Evolutionary conservation across 2,329 filamentous ascomycete species (phyloP).

Genomic region (Ceratocystis variospora): DNA sequence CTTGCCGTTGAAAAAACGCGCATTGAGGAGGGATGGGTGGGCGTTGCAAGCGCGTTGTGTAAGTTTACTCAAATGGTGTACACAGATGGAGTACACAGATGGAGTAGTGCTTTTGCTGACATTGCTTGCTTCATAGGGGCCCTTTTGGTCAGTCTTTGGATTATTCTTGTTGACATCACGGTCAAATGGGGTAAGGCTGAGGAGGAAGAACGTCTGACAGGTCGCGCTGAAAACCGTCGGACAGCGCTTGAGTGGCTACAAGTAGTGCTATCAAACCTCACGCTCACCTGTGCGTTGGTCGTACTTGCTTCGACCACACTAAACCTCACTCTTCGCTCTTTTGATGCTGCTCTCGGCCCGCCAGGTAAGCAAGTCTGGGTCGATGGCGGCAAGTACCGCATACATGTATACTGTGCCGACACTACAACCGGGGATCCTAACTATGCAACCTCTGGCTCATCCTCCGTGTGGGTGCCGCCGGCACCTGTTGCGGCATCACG

Average conservation of each 20-base stretch:
- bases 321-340: conserved; percentile 63
- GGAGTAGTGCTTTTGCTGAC: not conserved
- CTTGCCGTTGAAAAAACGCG: conserved; percentile 60
- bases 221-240: conserved; percentile 70
- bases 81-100: not conserved
- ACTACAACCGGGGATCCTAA: not conserved
- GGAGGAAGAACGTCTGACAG: conserved; percentile 84
- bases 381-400: conserved; percentile 68
- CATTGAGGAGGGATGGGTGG: conserved; percentile 79
- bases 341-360: conserved; percentile 60
- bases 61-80: conserved; percentile 21
- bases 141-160: conserved; percentile 64
- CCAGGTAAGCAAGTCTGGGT: conserved; percentile 69
- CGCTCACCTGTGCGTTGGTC: conserved; percentile 55
- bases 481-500: not conserved
- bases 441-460: not conserved
- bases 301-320: conserved; percentile 68
- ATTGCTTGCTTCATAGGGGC: conserved; percentile 39
- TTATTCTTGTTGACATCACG: conserved; percentile 61
- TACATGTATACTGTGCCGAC: conserved; percentile 68
- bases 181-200: conserved; percentile 87
- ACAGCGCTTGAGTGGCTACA: conserved; percentile 73
- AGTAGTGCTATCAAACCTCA: conserved; percentile 60
- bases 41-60: conserved; percentile 69
- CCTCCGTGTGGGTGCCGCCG: not conserved